These are phyloP conservation scores for Auricularia auricula-judae DNA, from an alignment of 768 basidiomycete species.

Conservation along the genomic window DNA sequence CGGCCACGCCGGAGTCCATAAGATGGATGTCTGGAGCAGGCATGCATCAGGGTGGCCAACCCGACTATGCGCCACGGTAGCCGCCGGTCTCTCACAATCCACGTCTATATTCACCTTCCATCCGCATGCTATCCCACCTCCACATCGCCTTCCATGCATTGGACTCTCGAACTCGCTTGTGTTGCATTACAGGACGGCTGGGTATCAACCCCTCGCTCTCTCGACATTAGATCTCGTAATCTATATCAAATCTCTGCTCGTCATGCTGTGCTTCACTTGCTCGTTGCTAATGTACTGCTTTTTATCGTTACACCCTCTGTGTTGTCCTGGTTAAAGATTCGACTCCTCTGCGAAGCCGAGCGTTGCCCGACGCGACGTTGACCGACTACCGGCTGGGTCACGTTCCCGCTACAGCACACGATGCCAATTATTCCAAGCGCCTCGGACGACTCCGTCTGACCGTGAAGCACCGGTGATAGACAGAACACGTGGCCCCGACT, in stretches of 20 bases:
- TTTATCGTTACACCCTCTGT: neutral
- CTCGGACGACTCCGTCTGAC: neutral
- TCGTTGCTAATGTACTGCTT: neutral
- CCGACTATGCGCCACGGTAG: neutral
- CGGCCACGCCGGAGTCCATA: neutral
- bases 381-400: neutral
- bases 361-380: too few species aligned
- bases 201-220: neutral
- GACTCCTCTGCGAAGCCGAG: too few species aligned
- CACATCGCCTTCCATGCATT: neutral
- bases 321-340: too few species aligned
- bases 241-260: neutral
- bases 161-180: neutral
- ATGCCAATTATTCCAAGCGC: neutral
- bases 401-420: neutral
- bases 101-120: neutral
- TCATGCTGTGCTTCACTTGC: neutral
- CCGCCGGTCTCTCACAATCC: neutral
- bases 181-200: neutral
- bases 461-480: neutral
- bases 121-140: neutral
- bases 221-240: neutral
- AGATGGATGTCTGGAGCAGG: neutral
- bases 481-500: neutral
- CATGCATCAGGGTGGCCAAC: neutral